phyloP scores from a whole-genome alignment of 345 rosid genomes.

The Salix udensis region DNA sequence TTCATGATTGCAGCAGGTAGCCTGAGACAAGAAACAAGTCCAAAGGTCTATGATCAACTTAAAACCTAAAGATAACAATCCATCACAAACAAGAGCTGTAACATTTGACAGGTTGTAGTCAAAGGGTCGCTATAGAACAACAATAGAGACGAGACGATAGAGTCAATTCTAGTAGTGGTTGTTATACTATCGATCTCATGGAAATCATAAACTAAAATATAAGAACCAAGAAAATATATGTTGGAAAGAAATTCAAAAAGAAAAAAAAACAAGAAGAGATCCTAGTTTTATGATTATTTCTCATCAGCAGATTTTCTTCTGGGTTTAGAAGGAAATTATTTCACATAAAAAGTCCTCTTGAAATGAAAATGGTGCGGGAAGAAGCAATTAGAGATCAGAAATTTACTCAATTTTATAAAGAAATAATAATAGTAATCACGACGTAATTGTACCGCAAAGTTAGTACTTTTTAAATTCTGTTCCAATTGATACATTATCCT shows the following conservation, averaged over 20 bases:
- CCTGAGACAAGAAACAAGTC: slow-evolving; percentile 39
- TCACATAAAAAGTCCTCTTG: neutral
- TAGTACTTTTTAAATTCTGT: neutral
- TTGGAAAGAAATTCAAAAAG: neutral
- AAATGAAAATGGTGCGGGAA: neutral
- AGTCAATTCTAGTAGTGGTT: neutral
- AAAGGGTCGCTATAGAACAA: neutral
- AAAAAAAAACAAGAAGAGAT: neutral
- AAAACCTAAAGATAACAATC: neutral
- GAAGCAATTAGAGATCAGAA: neutral
- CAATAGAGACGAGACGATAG: neutral
- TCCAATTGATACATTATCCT: neutral
- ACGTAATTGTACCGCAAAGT: neutral
- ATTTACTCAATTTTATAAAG: neutral
- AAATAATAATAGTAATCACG: neutral
- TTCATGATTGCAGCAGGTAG: slow-evolving; percentile 86
- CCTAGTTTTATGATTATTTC: neutral
- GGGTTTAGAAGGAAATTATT: neutral
- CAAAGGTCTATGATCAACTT: neutral
- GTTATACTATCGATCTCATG: neutral
- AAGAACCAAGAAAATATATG: neutral
- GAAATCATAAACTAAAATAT: neutral
- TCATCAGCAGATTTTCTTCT: neutral
- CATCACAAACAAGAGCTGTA: neutral
- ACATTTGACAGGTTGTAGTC: neutral